Evolutionary conservation across 805 yeast species (phyloP).

Genomic region (Lachancea nothofagi): DNA sequence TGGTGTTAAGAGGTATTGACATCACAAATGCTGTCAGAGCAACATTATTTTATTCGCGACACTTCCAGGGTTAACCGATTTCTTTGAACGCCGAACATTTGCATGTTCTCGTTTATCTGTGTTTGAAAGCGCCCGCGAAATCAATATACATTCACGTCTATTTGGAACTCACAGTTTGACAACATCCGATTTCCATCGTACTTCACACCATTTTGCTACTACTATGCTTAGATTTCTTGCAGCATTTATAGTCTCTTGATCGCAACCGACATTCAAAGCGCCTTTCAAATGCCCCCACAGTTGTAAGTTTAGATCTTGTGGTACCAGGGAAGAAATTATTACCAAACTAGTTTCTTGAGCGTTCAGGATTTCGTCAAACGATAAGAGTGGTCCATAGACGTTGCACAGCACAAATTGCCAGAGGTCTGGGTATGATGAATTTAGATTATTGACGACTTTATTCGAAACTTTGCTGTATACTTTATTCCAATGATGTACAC

Average conservation of each 20-base stretch:
- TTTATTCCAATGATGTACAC: slow-evolving; percentile 61
- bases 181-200: slow-evolving; percentile 45
- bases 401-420: slow-evolving; percentile 66
- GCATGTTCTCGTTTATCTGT: too few species aligned
- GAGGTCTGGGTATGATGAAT: slow-evolving; percentile 76
- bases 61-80: too few species aligned
- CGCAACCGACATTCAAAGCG: slow-evolving; percentile 73
- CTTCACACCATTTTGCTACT: slow-evolving; percentile 70
- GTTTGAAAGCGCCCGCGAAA: too few species aligned
- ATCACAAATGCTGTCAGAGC: too few species aligned
- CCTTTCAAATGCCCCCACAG: slow-evolving; percentile 87
- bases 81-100: too few species aligned
- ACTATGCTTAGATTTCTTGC: slow-evolving; percentile 58
- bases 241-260: slow-evolving; percentile 54
- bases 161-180: slow-evolving; percentile 28
- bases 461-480: slow-evolving; percentile 71
- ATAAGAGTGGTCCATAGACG: slow-evolving; percentile 73
- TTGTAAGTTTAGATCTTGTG: slow-evolving; percentile 92
- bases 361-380: slow-evolving; percentile 55
- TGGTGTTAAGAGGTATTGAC: too few species aligned
- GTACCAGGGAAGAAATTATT: slow-evolving; percentile 73
- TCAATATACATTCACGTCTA: too few species aligned
- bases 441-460: slow-evolving; percentile 63
- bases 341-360: slow-evolving; percentile 72
- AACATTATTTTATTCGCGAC: too few species aligned